These are phyloP conservation scores for Fusarium fujikuroi DNA, from an alignment of 2,329 filamentous ascomycete species.

Conservation along the genomic window DNA sequence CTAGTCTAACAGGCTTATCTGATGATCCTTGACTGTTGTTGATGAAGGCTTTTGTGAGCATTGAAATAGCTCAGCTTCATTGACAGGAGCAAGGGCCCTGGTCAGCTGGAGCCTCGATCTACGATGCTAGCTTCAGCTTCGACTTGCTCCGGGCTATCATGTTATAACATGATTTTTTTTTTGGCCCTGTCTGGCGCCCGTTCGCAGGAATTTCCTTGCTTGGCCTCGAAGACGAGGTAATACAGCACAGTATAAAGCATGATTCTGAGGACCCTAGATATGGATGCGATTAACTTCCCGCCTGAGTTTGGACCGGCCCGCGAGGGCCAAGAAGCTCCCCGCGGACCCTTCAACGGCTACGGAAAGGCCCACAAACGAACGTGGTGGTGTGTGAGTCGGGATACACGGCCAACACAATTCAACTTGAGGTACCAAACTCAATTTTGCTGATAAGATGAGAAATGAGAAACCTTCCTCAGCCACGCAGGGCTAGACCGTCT, in stretches of 20 bases:
- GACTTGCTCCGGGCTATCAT: conserved; percentile 17
- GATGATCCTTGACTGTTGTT: conserved; percentile 29
- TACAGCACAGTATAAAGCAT: conserved; percentile 13
- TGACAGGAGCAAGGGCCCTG: conserved; percentile 37
- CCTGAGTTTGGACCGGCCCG: conserved; percentile 36
- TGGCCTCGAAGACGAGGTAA: neutral
- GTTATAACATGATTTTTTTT: neutral
- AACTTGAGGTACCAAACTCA: conserved; percentile 35
- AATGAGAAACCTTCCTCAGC: conserved; percentile 7
- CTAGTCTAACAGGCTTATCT: conserved; percentile 35
- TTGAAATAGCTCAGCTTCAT: conserved; percentile 29
- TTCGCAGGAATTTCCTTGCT: conserved; percentile 9
- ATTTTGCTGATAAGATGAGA: conserved; percentile 7
- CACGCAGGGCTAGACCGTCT: conserved; percentile 28
- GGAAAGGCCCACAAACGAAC: conserved; percentile 18
- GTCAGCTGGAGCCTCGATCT: conserved; percentile 39
- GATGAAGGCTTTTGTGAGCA: conserved; percentile 20
- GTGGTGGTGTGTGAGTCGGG: conserved; percentile 27
- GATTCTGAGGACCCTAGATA: conserved; percentile 9
- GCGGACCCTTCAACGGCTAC: conserved; percentile 31
- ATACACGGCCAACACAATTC: conserved; percentile 7
- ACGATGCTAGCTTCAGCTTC: conserved; percentile 31
- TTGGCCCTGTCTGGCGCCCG: neutral
- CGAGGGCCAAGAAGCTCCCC: conserved; percentile 23
- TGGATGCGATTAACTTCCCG: conserved; percentile 30